phyloP scores from a whole-genome alignment of 306 rosid genomes.

The Quercus ilex region DNA sequence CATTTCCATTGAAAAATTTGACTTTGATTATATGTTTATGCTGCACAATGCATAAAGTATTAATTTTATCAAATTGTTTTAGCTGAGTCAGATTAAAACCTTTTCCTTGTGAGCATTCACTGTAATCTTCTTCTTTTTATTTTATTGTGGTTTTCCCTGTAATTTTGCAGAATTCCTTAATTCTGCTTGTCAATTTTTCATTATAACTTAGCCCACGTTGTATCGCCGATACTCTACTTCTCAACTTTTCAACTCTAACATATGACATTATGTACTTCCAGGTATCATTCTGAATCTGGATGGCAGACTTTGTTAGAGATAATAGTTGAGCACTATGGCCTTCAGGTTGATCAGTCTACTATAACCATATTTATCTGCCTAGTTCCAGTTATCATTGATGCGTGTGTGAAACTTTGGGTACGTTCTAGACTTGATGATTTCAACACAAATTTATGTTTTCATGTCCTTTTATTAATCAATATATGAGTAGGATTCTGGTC shows the following conservation, averaged over 20 bases:
- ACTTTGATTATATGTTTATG: not conserved
- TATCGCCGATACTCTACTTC: constrained; percentile 11
- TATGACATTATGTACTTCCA: constrained; percentile 27
- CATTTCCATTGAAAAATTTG: not conserved
- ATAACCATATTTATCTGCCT: constrained; percentile 75
- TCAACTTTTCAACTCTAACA: not conserved
- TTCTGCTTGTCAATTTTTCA: not conserved
- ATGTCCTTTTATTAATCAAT: not conserved
- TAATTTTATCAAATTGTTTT: not conserved
- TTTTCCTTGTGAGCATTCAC: not conserved
- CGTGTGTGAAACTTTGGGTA: constrained; percentile 97
- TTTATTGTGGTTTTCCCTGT: not conserved
- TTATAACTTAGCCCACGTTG: not conserved
- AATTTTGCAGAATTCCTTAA: not conserved
- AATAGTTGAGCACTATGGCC: constrained; percentile 83
- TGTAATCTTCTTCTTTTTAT: not conserved
- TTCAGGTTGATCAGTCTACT: constrained; percentile 71
- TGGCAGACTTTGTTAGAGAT: constrained; percentile 90
- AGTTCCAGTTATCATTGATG: constrained; percentile 80
- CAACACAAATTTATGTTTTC: not conserved
- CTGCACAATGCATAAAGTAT: not conserved
- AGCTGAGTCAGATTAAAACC: not conserved
- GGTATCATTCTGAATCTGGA: constrained; percentile 98
- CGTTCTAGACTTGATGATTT: constrained; percentile 19
- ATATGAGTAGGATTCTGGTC: not conserved